phyloP scores from a whole-genome alignment of 345 rosid genomes.

The Lepidium africanum region DNA sequence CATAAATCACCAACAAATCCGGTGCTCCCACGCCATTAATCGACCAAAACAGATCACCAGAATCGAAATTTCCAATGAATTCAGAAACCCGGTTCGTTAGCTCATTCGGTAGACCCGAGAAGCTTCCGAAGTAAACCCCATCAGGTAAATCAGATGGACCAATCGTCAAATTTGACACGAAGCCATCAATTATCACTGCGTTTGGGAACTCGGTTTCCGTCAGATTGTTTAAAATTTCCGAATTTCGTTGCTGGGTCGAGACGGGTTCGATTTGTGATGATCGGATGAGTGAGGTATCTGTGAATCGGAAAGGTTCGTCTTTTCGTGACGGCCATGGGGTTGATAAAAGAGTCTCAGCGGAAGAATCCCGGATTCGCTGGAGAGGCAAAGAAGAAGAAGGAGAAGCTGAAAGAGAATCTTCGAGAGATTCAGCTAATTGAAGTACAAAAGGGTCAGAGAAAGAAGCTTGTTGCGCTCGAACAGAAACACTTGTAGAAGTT shows the following conservation, averaged over 20 bases:
- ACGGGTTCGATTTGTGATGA: constrained; percentile 57
- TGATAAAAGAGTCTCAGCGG: constrained; percentile 58
- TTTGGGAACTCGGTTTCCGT: constrained; percentile 36
- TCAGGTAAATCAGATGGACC: constrained; percentile 50
- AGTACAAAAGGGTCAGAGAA: constrained; percentile 90
- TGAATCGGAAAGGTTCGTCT: constrained; percentile 86
- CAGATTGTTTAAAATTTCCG: constrained; percentile 17
- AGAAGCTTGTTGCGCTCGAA: constrained; percentile 43
- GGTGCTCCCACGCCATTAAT: constrained; percentile 87
- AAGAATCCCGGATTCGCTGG: constrained; percentile 62
- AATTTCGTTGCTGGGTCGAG: constrained; percentile 36
- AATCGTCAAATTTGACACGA: constrained; percentile 41
- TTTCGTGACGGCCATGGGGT: constrained; percentile 85
- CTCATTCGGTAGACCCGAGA: constrained; percentile 35
- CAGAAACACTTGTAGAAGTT: constrained; percentile 19
- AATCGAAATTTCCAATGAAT: constrained; percentile 44
- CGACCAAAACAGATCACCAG: constrained; percentile 87
- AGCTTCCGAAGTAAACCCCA: constrained; percentile 74
- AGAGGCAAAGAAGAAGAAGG: constrained; percentile 39
- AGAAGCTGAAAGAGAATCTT: constrained; percentile 57
- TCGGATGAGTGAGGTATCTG: constrained; percentile 70
- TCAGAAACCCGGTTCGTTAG: constrained; percentile 41
- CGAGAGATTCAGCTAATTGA: constrained; percentile 79
- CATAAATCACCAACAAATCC: constrained; percentile 73
- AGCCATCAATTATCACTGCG: constrained; percentile 64